Base-by-base conservation (phyloP, 148 eudicot genomes). In the Rhododendron ovatum region DNA sequence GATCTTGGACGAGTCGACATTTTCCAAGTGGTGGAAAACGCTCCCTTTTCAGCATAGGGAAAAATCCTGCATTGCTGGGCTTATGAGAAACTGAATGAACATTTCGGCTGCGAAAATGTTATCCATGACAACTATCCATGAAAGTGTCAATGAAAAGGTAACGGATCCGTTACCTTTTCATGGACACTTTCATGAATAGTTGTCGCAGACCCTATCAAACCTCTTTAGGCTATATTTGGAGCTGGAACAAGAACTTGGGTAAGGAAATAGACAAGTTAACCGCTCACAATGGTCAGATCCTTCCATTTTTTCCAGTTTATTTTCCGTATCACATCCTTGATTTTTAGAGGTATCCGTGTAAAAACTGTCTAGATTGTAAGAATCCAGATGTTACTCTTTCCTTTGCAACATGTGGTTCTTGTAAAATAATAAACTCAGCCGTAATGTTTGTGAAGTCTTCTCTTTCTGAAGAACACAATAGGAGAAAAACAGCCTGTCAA, bases 21-120 rank as follows among this genome's bases (percentile, higher is more conserved):
- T 95, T 86, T 89, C 87, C 73, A 89, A 89, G 87, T 95, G 99
- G 99, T 96, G 99, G 99, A 93, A 88, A 81, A 86, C 69, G 26
- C 98, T 95, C 85, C 30, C 30, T 30, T 30, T 30, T 30, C 30
- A 30, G 30, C 30, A 30, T 30, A 30, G 85, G 85, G 77, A 63
- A 20, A 61, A 74, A 61, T 95, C 98, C 61, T 90, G 97, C 88
- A 86, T 93, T 85, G 80, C 84, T 82, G 86, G 78, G 81, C 37
- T 30, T 26, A 78, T 88, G 55, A 84, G 76, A 78, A 80, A 55
- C 15, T 85, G 28, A 65, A 65, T 35, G 20, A 61, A 33, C 61
- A 28, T 28, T 69, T 28, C 7, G 35, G 75, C 43, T 5, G 43
- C 43, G 7, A 41, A 41, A 41, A 41, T 41, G 43, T 41, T 39